phyloP scores from a whole-genome alignment of 331 rosid genomes.

The Rhamnella rubrinervis region DNA sequence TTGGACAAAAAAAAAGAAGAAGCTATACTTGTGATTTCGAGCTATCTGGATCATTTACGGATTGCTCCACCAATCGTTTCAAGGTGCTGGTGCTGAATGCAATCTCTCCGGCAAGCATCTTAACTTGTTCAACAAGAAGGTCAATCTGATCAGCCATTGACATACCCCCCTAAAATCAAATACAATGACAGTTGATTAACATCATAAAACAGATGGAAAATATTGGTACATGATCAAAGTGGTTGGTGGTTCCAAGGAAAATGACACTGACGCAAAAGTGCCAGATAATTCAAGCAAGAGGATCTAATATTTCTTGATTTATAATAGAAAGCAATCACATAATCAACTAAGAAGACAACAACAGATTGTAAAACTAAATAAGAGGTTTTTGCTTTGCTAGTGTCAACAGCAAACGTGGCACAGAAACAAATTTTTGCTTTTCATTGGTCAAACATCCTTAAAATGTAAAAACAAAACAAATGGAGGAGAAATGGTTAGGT shows the following conservation, averaged over 20 bases:
- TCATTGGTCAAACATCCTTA: no score
- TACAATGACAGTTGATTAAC: constrained; percentile 11
- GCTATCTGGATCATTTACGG: constrained; percentile 76
- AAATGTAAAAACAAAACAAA: no score
- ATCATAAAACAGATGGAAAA: neutral
- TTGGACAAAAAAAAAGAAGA: constrained; percentile 1
- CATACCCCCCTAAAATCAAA: constrained; percentile 72
- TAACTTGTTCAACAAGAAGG: constrained; percentile 96
- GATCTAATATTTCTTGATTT: neutral
- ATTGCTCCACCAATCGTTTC: constrained; percentile 92
- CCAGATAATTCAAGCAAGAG: neutral
- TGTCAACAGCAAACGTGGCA: neutral
- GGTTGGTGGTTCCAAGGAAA: neutral
- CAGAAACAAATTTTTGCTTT: neutral
- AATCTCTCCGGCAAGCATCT: constrained; percentile 98
- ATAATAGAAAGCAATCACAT: neutral
- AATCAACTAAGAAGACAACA: neutral
- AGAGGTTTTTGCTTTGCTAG: no score
- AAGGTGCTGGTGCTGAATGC: constrained; percentile 96
- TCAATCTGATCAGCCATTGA: constrained; percentile 92
- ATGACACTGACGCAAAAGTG: constrained; percentile 1
- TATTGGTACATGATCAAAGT: neutral
- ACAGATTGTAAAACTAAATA: neutral
- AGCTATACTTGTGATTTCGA: constrained; percentile 69
- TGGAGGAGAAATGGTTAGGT: no score